Conservation (phyloP, 805 yeast species). For the Candida lessepsii region DNA sequence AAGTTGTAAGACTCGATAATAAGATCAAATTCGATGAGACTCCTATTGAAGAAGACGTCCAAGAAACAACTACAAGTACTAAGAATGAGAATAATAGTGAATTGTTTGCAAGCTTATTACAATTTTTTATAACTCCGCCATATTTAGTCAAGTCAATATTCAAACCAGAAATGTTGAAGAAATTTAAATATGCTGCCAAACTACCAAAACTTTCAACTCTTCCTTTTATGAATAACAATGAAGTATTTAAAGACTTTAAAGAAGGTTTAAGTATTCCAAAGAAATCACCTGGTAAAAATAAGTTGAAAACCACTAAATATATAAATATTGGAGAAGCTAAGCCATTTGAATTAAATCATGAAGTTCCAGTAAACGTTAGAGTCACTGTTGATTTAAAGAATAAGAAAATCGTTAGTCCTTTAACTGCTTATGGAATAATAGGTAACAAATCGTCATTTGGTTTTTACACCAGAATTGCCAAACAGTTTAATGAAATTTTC, state of each 20-base stretch:
- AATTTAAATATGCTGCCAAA: constrained; percentile 62
- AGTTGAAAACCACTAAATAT: constrained; percentile 60
- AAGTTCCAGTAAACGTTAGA: constrained; percentile 73
- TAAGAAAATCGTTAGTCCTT: constrained; percentile 65
- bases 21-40: constrained; percentile 29
- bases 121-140: constrained; percentile 82
- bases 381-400: constrained; percentile 74
- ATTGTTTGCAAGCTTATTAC: constrained; percentile 66
- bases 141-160: constrained; percentile 69
- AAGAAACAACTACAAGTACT: not conserved
- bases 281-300: constrained; percentile 43
- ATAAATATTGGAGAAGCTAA: constrained; percentile 71
- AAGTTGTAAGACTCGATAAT: constrained; percentile 22
- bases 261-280: constrained; percentile 65
- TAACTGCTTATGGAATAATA: constrained; percentile 62
- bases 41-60: constrained; percentile 12
- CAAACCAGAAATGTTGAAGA: constrained; percentile 27
- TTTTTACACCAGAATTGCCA: constrained; percentile 69
- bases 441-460: constrained; percentile 68
- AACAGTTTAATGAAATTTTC: constrained; percentile 59
- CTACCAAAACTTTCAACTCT: constrained; percentile 71
- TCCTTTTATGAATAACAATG: constrained; percentile 65
- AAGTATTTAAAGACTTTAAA: constrained; percentile 36
- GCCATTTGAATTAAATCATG: constrained; percentile 57
- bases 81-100: constrained; percentile 34